These are phyloP conservation scores for Nakazawaea ambrosiae DNA, from an alignment of 805 yeast species.

Conservation along the genomic window DNA sequence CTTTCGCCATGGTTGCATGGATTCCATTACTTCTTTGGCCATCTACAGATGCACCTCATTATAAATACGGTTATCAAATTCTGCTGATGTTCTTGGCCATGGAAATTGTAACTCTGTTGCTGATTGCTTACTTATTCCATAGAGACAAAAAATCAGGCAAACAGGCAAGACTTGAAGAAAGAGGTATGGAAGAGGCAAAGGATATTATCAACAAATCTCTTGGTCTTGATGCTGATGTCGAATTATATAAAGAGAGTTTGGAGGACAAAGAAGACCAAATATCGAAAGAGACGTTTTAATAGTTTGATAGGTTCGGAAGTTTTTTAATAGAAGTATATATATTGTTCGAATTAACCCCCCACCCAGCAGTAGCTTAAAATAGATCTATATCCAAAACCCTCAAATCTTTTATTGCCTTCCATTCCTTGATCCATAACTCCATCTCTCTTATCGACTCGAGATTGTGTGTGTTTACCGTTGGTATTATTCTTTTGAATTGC, in stretches of 20 bases:
- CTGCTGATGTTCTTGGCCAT: background rate
- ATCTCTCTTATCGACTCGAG: constrained; percentile 20
- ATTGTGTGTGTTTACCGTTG: constrained; percentile 61
- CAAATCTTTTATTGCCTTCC: constrained; percentile 19
- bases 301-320: no score
- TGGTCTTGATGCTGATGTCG: background rate
- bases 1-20: constrained; percentile 28
- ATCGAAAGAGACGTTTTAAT: no score
- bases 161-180: background rate
- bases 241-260: no score
- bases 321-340: no score
- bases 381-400: constrained; percentile 11
- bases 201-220: background rate
- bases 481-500: constrained; percentile 48
- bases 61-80: background rate
- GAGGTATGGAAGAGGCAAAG: background rate
- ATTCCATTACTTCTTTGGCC: constrained; percentile 23
- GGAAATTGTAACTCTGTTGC: background rate
- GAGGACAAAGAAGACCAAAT: no score
- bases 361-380: constrained; percentile 8
- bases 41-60: background rate
- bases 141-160: background rate
- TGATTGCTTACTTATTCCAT: background rate
- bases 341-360: no score
- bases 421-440: constrained; percentile 27